Conservation (phyloP, 2,329 filamentous ascomycete genomes). For the Scedosporium boydii region DNA sequence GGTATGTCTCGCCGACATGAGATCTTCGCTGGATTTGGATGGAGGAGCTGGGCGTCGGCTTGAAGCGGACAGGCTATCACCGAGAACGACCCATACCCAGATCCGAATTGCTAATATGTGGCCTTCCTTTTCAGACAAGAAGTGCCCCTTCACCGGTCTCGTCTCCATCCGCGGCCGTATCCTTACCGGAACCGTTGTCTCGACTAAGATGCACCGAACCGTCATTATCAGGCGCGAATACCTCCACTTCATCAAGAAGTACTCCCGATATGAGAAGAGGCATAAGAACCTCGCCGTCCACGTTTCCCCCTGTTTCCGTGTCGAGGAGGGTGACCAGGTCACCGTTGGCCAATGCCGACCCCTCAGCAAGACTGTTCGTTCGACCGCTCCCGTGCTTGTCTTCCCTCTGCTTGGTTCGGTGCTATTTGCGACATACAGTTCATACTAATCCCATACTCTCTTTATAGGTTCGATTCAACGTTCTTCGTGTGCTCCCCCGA, state of each 20-base stretch:
- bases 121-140: slow-evolving; percentile 68
- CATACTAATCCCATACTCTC: background rate
- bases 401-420: background rate
- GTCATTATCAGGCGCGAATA: slow-evolving; percentile 99
- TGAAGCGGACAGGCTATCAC: background rate
- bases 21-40: background rate
- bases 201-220: slow-evolving; percentile 99
- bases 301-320: slow-evolving; percentile 99
- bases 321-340: slow-evolving; percentile 98
- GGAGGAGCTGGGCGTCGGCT: background rate
- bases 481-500: slow-evolving; percentile 94
- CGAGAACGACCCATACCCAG: background rate
- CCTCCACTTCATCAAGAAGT: slow-evolving; percentile 99
- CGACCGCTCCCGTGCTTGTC: slow-evolving; percentile 3
- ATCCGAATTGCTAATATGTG: background rate
- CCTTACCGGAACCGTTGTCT: slow-evolving; percentile 96
- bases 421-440: background rate
- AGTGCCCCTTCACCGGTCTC: slow-evolving; percentile 99
- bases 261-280: slow-evolving; percentile 99
- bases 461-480: slow-evolving; percentile 91
- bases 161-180: slow-evolving; percentile 99
- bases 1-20: slow-evolving; percentile 54
- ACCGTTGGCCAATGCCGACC: slow-evolving; percentile 99
- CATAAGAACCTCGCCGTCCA: slow-evolving; percentile 99
- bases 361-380: slow-evolving; percentile 96